Base-by-base conservation (phyloP, 2,329 filamentous ascomycete genomes). In the Pseudocercospora musae region DNA sequence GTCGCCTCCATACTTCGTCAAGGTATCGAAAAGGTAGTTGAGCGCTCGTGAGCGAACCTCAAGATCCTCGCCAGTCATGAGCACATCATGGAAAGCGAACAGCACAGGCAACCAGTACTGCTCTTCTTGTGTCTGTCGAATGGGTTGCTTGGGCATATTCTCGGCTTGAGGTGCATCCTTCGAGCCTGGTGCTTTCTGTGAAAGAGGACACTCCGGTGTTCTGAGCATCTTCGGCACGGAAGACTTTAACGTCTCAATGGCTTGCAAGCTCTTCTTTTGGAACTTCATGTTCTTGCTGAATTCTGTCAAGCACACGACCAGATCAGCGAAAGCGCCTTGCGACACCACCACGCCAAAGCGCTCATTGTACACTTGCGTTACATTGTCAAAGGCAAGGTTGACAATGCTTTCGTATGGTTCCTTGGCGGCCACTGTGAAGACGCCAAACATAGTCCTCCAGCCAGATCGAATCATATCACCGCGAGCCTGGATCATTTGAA, bases 391-490 rank as follows among this genome's bases (percentile, higher is more conserved):
- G 0, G 96, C 93, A 71, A 99, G 87, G 72, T 93, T 97, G 64
- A 99, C 95, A 68, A 99, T 97, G 66, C 88, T 89, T 80, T 99
- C 95, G 74, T 96, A 93, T 15, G 90, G 91, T 73, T 98, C 96
- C 64, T 89, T 85, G 18, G 96, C 95, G 27, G 96, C 95, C 40
- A 98, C 92, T 1, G 94, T 97, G 74, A 99, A 99, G 29, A 97
- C 94, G 3, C 94, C 95, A 77, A 99, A 98, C 94, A 99, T 99
- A 20, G 96, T 98, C 74, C 95, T 89, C 95, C 95, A 99, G 4
- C 95, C 95, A 42, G 93, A 97, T 57, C 94, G 89, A 72, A 99
- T 99, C 70, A 98, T 98, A 77, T 97, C 90, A 5, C 96, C 96
- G 62, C 91, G 86, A 31, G 94, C 93, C 78, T 99, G 95, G 53